Base-by-base conservation (phyloP, 129 eudicot genomes). In the Saussurea involucrata region DNA sequence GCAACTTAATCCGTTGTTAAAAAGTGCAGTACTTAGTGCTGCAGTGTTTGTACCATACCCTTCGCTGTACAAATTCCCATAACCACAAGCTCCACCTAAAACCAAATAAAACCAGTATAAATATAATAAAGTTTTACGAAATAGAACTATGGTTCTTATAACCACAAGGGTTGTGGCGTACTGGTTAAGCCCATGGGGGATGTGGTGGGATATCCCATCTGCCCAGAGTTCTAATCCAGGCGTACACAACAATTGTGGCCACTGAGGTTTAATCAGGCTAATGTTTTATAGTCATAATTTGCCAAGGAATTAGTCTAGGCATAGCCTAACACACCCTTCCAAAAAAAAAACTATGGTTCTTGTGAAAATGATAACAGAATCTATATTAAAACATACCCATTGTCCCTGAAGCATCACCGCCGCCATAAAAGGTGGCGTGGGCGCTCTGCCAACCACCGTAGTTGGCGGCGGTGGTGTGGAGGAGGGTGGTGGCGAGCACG, bases 81-180 rank as follows among this genome's bases (percentile, higher is more conserved):
- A 87, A 11, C 91, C 91, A 82, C 91, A 84, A 36, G 91, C 88
- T 55, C 92, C 88, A 73, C 86, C 91, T 87, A 33, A 53, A 53
- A 53, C 9, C 61, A 53, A 0, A 53, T 9, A n/a, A 53, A 53
- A 22, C 61, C 61, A 53, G 5, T 53, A 53, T 53, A 53, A 53
- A 53, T 5, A 17, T 7, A 53, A n/a, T n/a, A 17, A 53, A 9
- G n/a, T 0, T 4, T 1, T 18, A 53, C 3, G 0, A 17, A 53
- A 53, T n/a, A 17, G 1, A 53, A n/a, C 8, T 5, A 17, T 17
- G 3, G 0, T 13, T 3, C 8, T 53, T 53, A 17, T n/a, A n/a
- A n/a, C n/a, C n/a, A n/a, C n/a, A n/a, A n/a, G n/a, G n/a, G n/a
- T n/a, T n/a, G n/a, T n/a, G n/a, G n/a, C n/a, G n/a, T n/a, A n/a